A percentile compares a stretch with the other conserved stretches of the same genome.
phyloP scores from a whole-genome alignment of 169 alveolate species.

The Plasmodium reichenowi region DNA sequence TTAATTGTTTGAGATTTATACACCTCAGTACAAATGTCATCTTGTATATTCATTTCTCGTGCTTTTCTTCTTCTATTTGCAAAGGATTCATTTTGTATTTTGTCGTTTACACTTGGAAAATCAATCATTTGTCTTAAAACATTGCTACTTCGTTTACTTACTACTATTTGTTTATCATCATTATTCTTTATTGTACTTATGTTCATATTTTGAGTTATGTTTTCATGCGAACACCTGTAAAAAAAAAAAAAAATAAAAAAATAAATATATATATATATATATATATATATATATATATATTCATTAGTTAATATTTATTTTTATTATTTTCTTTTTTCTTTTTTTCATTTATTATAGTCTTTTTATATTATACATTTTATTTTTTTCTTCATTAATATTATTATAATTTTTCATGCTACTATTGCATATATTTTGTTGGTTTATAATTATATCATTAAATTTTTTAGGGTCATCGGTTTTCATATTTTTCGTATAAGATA shows the following conservation, averaged over 20 bases:
- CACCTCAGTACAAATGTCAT: neutral
- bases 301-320: slow-evolving; percentile 26
- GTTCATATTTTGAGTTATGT: slow-evolving; percentile 15
- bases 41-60: neutral
- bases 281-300: slow-evolving; percentile 1
- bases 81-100: slow-evolving; percentile 8
- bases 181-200: slow-evolving; percentile 7
- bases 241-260: neutral
- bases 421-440: slow-evolving; percentile 1
- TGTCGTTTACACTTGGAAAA: slow-evolving; percentile 14
- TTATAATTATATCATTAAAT: slow-evolving; percentile 1
- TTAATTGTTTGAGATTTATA: slow-evolving; percentile 18
- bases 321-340: slow-evolving; percentile 7
- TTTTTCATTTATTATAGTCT: neutral
- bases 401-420: slow-evolving; percentile 7
- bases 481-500: neutral
- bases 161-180: slow-evolving; percentile 46
- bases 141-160: slow-evolving; percentile 47
- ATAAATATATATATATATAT: neutral
- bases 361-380: neutral
- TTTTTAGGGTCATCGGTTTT: neutral
- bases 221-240: slow-evolving; percentile 5
- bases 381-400: slow-evolving; percentile 6
- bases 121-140: slow-evolving; percentile 61
- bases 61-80: slow-evolving; percentile 16